Base-by-base conservation (phyloP, 768 basidiomycete genomes). In the Amanita muscaria region DNA sequence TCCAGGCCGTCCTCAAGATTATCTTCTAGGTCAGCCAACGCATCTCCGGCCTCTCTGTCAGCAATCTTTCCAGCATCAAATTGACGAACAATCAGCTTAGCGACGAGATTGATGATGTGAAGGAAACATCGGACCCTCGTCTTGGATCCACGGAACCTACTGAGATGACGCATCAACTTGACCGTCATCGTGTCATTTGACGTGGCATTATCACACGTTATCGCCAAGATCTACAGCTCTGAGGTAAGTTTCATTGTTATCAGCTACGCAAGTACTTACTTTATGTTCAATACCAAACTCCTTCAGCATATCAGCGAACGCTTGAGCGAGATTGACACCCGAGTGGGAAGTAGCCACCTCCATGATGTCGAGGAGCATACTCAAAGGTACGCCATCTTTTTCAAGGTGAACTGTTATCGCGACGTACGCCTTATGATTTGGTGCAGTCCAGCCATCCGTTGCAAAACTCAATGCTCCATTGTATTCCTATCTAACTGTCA, bases 351-450 rank as follows among this genome's bases (percentile, higher is more conserved):
- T 5, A 6, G 25, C 21, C 38, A 40, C 18, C 38, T 23, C 15
- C 5, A 40, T 30, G 29, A 36, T 36, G n/a, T 36, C 35, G 5
- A 36, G n/a, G 21, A 36, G 15, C 10, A n/a, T 22, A 15, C 6
- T 15, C n/a, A n/a, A 15, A 6, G n/a, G 35, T 6, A 36, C 35
- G 9, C 35, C 35, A 22, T 36, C 35, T n/a, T 36, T 15, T 22
- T 36, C 35, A 22, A 36, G 21, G 27, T 38, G 39, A 11, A 29
- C 41, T 4, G 50, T 51, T 15, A 53, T 36, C 2, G 49, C 50
- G 1, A 36, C 35, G n/a, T 36, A 36, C 6, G 35, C 35, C 5
- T n/a, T 6, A n/a, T 36, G 35, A n/a, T 36, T 36, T 36, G 35
- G 35, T 5, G 35, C 5, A 10, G 35, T 36, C 35, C 35, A 36